A percentile compares a stretch with the other conserved stretches of the same genome.
These are phyloP conservation scores for Colletotrichum zoysiae DNA, from an alignment of 2,329 filamentous ascomycete species.

Conservation along the genomic window DNA sequence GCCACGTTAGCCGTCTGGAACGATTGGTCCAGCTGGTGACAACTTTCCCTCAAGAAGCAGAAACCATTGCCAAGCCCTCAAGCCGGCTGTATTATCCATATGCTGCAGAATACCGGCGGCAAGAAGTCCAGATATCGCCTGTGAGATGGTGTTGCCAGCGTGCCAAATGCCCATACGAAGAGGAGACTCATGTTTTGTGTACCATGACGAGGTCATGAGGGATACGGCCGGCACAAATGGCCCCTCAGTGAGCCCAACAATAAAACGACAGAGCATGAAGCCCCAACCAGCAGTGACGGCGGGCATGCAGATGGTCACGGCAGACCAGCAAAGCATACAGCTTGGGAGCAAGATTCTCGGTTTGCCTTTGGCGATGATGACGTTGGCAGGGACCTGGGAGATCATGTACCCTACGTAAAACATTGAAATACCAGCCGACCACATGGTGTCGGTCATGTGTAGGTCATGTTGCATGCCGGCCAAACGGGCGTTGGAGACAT, in stretches of 20 bases:
- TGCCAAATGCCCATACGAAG: slow-evolving; percentile 60
- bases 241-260: slow-evolving; percentile 50
- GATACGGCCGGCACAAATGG: slow-evolving; percentile 62
- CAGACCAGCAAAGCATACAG: slow-evolving; percentile 58
- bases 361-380: slow-evolving; percentile 57
- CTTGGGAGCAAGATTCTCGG: slow-evolving; percentile 52
- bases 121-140: slow-evolving; percentile 58
- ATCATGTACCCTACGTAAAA: slow-evolving; percentile 62
- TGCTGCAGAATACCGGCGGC: slow-evolving; percentile 59
- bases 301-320: slow-evolving; percentile 59
- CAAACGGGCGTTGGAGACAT: slow-evolving; percentile 59
- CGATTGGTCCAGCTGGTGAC: neutral
- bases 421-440: slow-evolving; percentile 56
- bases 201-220: slow-evolving; percentile 62
- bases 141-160: slow-evolving; percentile 59
- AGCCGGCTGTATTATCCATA: slow-evolving; percentile 53
- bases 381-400: slow-evolving; percentile 60
- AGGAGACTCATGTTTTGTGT: slow-evolving; percentile 58
- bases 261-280: slow-evolving; percentile 50
- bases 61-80: slow-evolving; percentile 58
- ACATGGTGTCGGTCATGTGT: slow-evolving; percentile 51
- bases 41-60: slow-evolving; percentile 52
- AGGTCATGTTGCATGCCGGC: slow-evolving; percentile 54
- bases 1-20: neutral
- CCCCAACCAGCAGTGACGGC: slow-evolving; percentile 49